Conservation (phyloP, 164 flowering plant genomes). For the Vitis amurensis region DNA sequence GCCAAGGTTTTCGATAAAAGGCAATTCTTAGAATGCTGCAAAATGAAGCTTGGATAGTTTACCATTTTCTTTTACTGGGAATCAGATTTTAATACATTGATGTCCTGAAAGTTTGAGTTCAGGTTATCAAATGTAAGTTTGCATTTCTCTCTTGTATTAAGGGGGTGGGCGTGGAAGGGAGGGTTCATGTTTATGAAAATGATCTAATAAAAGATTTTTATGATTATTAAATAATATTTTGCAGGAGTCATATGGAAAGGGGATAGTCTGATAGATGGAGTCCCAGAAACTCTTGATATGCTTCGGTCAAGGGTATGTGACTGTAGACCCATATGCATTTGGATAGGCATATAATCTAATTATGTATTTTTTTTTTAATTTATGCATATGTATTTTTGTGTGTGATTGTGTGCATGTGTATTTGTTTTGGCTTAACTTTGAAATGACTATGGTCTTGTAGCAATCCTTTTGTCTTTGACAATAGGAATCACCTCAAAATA, state of each 20-base stretch:
- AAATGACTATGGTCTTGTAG: neutral
- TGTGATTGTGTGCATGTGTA: too few species aligned
- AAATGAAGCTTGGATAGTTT: too few species aligned
- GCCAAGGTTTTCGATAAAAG: too few species aligned
- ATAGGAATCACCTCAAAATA: neutral
- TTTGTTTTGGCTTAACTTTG: neutral
- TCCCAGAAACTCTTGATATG: constrained; percentile 92
- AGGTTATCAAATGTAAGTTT: too few species aligned
- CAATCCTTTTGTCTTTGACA: neutral
- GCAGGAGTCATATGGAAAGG: constrained; percentile 99
- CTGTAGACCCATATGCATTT: neutral
- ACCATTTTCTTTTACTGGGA: too few species aligned
- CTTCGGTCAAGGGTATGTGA: constrained; percentile 69
- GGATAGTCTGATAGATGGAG: constrained; percentile 88
- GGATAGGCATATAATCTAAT: neutral
- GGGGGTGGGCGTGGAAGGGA: too few species aligned
- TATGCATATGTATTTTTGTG: neutral
- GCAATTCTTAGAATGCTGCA: too few species aligned
- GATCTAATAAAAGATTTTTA: neutral
- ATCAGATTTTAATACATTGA: too few species aligned
- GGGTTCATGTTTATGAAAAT: too few species aligned
- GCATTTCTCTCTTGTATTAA: too few species aligned
- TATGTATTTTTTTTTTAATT: neutral
- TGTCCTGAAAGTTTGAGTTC: too few species aligned
- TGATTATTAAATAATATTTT: constrained; percentile 1